Conservation (phyloP, 768 basidiomycete species). For the Russula ochroleuca region DNA sequence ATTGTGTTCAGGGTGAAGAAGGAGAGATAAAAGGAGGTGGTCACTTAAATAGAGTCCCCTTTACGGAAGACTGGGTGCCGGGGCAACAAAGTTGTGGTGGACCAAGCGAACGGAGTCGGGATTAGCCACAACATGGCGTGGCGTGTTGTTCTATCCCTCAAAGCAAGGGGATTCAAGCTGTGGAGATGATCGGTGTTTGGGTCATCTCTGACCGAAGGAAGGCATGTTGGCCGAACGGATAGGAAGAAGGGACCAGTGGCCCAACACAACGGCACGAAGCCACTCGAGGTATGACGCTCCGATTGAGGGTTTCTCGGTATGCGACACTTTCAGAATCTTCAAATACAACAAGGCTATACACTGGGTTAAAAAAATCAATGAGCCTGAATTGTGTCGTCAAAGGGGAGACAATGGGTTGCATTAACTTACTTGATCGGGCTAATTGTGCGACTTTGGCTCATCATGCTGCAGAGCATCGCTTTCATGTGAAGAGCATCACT, state of each 20-base stretch:
- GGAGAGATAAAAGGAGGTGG: not conserved
- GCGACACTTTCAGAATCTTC: not conserved
- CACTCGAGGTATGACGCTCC: not conserved
- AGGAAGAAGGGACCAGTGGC: not conserved
- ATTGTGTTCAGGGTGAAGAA: not conserved
- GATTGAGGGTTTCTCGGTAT: not conserved
- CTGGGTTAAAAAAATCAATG: conserved; percentile 12
- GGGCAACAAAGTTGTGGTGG: conserved; percentile 11
- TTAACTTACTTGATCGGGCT: not conserved
- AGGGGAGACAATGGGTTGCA: not conserved
- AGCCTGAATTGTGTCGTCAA: not conserved
- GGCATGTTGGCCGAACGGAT: not conserved
- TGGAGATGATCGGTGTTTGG: not conserved
- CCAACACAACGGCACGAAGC: not conserved
- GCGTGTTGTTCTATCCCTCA: not conserved
- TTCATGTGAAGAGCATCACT: not conserved
- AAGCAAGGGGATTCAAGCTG: not conserved
- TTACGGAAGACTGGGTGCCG: not conserved
- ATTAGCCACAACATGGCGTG: not conserved
- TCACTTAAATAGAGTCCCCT: not conserved
- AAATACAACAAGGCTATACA: not conserved
- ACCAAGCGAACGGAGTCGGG: not conserved
- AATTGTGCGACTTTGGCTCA: too few species aligned
- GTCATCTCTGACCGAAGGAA: not conserved
- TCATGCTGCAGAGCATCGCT: not conserved